Evolutionary conservation across 192 early-diverging fungal species (phyloP).

Genomic region (Linderina pennispora): DNA sequence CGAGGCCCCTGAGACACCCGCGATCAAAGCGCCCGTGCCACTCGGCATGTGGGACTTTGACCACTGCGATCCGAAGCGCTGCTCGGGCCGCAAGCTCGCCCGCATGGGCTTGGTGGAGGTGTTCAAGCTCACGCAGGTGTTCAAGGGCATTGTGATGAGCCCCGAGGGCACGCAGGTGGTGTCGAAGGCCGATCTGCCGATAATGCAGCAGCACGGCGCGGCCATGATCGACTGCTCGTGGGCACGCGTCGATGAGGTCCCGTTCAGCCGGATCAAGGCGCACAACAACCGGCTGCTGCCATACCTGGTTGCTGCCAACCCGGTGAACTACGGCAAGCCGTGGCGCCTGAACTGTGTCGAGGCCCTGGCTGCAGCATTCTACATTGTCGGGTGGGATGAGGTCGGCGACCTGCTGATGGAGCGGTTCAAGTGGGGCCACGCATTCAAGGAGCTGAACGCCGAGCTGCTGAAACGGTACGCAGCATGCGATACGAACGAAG

Average conservation of each 20-base stretch:
- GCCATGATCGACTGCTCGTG: slow-evolving; percentile 98
- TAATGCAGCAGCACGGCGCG: slow-evolving; percentile 70
- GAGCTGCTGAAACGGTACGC: slow-evolving; percentile 71
- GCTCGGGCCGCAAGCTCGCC: slow-evolving; percentile 87
- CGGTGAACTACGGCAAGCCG: slow-evolving; percentile 96
- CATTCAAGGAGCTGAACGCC: slow-evolving; percentile 85
- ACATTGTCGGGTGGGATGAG: slow-evolving; percentile 74
- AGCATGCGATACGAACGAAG: slow-evolving; percentile 64
- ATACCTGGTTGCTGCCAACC: slow-evolving; percentile 92
- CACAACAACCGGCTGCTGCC: slow-evolving; percentile 88
- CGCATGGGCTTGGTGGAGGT: slow-evolving; percentile 74
- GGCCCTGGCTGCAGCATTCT: slow-evolving; percentile 91
- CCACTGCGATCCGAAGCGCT: slow-evolving; percentile 98
- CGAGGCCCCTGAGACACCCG: too few species aligned
- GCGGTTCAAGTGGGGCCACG: slow-evolving; percentile 95
- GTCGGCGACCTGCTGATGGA: slow-evolving; percentile 69
- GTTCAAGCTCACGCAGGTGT: slow-evolving; percentile 76
- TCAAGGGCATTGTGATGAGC: slow-evolving; percentile 85
- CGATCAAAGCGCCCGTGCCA: too few species aligned
- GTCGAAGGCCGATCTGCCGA: slow-evolving; percentile 74
- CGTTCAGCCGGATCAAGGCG: slow-evolving; percentile 80
- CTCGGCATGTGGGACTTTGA: slow-evolving; percentile 95
- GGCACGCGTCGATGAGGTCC: slow-evolving; percentile 91
- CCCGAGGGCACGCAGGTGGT: slow-evolving; percentile 85
- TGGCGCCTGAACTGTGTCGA: slow-evolving; percentile 97